phyloP scores from a whole-genome alignment of 331 rosid species.

The Pyrus hybrid region DNA sequence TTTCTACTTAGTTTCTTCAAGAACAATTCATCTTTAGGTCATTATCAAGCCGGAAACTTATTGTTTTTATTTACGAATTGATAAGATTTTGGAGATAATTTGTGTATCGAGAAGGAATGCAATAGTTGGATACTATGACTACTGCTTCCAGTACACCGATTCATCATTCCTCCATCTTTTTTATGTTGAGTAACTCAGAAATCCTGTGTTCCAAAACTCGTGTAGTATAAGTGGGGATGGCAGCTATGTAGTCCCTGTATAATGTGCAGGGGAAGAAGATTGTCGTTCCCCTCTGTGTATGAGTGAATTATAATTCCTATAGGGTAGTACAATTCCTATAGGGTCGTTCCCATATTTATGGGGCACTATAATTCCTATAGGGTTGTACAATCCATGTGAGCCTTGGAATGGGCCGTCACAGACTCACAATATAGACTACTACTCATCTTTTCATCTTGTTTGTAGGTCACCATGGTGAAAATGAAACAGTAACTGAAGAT shows the following conservation, averaged over 20 bases:
- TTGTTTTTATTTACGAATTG: not conserved
- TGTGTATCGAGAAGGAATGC: not conserved
- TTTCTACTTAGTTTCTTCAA: not conserved
- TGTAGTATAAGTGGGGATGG: not conserved
- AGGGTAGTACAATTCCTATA: no score
- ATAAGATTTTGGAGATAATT: not conserved
- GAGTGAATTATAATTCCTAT: not conserved
- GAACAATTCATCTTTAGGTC: not conserved
- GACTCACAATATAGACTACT: not conserved
- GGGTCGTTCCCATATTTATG: no score
- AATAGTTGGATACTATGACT: no score
- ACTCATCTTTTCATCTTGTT: not conserved
- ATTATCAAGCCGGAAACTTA: not conserved
- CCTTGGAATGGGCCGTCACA: not conserved
- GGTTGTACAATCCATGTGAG: not conserved
- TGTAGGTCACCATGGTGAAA: no score
- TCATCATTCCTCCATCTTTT: not conserved
- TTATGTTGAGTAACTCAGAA: not conserved
- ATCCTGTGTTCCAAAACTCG: not conserved
- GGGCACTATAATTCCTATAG: not conserved
- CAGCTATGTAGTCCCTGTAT: not conserved
- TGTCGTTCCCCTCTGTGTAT: not conserved
- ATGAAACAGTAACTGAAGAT: slow-evolving; percentile 57
- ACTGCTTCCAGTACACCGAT: not conserved
- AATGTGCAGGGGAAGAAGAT: no score